Percentiles rank a stretch among this genome's conserved stretches.
These are phyloP conservation scores for Chaetomium sp. DNA, from an alignment of 2,329 filamentous ascomycete genomes.

Conservation along the genomic window DNA sequence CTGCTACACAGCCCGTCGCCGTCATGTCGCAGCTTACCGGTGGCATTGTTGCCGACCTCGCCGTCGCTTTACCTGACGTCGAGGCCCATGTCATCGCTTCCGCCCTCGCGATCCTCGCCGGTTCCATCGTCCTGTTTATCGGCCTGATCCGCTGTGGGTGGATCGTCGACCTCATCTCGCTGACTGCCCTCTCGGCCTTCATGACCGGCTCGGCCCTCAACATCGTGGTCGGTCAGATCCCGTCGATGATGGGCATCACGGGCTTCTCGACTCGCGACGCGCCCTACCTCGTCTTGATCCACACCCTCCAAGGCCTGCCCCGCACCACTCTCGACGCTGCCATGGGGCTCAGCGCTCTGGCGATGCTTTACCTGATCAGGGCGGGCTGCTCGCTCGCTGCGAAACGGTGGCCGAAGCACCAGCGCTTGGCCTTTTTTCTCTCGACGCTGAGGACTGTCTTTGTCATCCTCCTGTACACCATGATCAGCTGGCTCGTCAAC, in stretches of 20 bases:
- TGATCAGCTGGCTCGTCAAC: constrained; percentile 87
- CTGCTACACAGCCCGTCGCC: constrained; percentile 70
- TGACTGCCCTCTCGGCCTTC: constrained; percentile 88
- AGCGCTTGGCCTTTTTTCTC: constrained; percentile 84
- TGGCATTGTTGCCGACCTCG: constrained; percentile 71
- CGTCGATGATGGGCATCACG: constrained; percentile 76
- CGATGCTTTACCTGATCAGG: constrained; percentile 76
- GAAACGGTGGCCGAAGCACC: constrained; percentile 67
- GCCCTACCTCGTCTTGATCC: constrained; percentile 82
- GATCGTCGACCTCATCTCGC: constrained; percentile 90
- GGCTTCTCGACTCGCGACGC: constrained; percentile 73
- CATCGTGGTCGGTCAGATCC: constrained; percentile 83
- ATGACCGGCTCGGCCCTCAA: constrained; percentile 95
- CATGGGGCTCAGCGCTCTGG: constrained; percentile 81
- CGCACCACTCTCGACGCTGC: constrained; percentile 75
- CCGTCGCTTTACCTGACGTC: constrained; percentile 58
- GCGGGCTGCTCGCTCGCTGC: constrained; percentile 64
- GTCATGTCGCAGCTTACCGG: constrained; percentile 93
- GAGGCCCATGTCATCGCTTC: constrained; percentile 71
- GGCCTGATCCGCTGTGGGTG: constrained; percentile 81
- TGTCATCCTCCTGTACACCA: constrained; percentile 86
- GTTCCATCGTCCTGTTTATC: constrained; percentile 74
- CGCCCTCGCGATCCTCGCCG: constrained; percentile 74
- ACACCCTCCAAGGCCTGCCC: constrained; percentile 73
- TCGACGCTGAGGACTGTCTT: constrained; percentile 88